phyloP scores from a whole-genome alignment of 805 yeast species.

The Wickerhamomyces mucosus region DNA sequence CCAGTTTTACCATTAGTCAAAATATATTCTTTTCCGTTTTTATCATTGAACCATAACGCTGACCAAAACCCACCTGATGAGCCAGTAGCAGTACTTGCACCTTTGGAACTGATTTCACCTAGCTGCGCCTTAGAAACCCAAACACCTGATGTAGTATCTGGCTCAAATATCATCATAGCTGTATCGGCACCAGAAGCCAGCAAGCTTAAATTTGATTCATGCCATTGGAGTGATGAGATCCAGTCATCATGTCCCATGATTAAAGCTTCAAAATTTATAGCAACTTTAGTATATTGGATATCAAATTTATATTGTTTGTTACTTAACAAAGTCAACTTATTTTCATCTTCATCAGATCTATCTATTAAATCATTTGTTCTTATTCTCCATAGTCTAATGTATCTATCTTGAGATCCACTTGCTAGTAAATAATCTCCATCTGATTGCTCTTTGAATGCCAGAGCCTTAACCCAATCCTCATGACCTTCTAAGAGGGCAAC shows the following conservation, averaged over 20 bases:
- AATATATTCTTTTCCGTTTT: conserved; percentile 35
- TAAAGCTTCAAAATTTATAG: conserved; percentile 80
- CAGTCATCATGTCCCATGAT: conserved; percentile 98
- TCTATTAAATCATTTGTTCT: conserved; percentile 46
- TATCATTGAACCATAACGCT: conserved; percentile 55
- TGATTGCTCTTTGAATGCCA: conserved; percentile 42
- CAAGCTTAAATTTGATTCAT: conserved; percentile 42
- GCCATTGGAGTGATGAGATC: conserved; percentile 84
- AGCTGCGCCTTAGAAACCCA: conserved; percentile 78
- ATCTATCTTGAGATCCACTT: conserved; percentile 87
- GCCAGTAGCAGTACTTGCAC: conserved; percentile 98
- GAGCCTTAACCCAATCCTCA: conserved; percentile 89
- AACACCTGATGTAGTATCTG: conserved; percentile 76
- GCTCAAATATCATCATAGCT: conserved; percentile 88
- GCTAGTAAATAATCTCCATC: conserved; percentile 61
- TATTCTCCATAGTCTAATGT: conserved; percentile 83
- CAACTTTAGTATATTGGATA: conserved; percentile 30
- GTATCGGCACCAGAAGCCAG: conserved; percentile 90
- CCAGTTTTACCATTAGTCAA: conserved; percentile 89
- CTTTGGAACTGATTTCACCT: conserved; percentile 91
- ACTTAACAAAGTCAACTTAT: conserved; percentile 44
- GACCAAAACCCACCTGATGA: conserved; percentile 72
- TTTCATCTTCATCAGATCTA: conserved; percentile 43
- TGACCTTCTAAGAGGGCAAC: conserved; percentile 71
- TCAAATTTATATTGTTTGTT: conserved; percentile 65